These are phyloP conservation scores for Yarrowia hollandica DNA, from an alignment of 805 yeast genomes.

Conservation along the genomic window DNA sequence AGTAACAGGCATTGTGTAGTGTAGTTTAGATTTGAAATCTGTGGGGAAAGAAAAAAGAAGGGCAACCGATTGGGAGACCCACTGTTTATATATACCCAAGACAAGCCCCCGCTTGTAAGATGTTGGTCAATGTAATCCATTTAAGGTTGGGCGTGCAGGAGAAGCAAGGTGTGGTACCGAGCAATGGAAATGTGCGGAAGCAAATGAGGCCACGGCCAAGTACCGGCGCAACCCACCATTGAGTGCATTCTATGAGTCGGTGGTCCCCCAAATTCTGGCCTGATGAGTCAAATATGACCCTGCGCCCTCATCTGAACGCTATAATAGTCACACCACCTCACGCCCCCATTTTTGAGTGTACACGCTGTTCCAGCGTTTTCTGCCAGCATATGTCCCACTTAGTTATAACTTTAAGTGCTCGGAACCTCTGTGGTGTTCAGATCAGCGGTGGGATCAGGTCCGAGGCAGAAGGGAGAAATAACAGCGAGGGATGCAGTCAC, in stretches of 20 bases:
- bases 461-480: too few species aligned
- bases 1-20: conserved; percentile 35
- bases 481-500: too few species aligned
- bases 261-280: background rate
- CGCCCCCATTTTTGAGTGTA: background rate
- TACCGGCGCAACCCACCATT: background rate
- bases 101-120: conserved; percentile 23
- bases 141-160: conserved; percentile 27
- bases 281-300: background rate
- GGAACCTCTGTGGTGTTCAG: conserved; percentile 24
- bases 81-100: conserved; percentile 26
- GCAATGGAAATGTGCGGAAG: conserved; percentile 28
- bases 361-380: conserved; percentile 10
- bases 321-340: background rate
- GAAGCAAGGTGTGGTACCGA: conserved; percentile 25
- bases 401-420: conserved; percentile 20
- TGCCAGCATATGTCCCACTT: background rate
- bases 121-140: conserved; percentile 24
- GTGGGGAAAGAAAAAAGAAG: conserved; percentile 23
- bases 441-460: too few species aligned
- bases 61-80: conserved; percentile 17
- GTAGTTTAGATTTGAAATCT: conserved; percentile 22
- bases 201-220: conserved; percentile 2
- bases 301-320: background rate
- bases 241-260: background rate